phyloP scores from a whole-genome alignment of 2,329 filamentous ascomycete species.

The Phialophora verrucosa region DNA sequence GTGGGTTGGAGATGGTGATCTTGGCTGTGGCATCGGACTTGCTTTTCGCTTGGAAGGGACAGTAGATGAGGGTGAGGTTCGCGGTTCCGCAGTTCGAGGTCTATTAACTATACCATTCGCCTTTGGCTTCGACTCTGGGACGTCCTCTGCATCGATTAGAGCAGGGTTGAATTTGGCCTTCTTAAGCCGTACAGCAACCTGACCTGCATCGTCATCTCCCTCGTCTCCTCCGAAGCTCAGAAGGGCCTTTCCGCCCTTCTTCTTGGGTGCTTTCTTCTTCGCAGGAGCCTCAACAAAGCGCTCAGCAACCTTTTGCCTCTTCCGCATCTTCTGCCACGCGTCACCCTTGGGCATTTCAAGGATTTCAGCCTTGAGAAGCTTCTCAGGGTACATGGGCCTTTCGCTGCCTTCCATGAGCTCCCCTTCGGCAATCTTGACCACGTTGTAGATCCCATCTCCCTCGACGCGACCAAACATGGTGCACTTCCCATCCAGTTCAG shows the following conservation, averaged over 20 bases:
- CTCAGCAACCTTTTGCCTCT: constrained; percentile 47
- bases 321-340: constrained; percentile 45
- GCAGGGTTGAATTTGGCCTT: constrained; percentile 58
- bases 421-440: constrained; percentile 89
- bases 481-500: constrained; percentile 86
- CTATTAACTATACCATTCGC: constrained; percentile 19
- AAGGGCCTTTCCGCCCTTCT: constrained; percentile 51
- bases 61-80: constrained; percentile 44
- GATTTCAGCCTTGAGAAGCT: constrained; percentile 62
- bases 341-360: constrained; percentile 54
- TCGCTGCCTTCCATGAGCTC: constrained; percentile 81
- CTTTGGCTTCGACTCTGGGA: constrained; percentile 23
- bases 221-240: constrained; percentile 56
- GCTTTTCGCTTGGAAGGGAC: constrained; percentile 36
- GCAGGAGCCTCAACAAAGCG: constrained; percentile 39
- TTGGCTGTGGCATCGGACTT: constrained; percentile 22
- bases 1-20: constrained; percentile 38
- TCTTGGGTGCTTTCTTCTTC: constrained; percentile 47
- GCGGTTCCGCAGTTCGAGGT: constrained; percentile 38
- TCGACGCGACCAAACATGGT: constrained; percentile 91
- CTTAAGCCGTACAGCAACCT: constrained; percentile 46
- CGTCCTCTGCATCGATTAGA: constrained; percentile 45
- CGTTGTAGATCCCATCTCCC: constrained; percentile 93
- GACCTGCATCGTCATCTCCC: constrained; percentile 44
- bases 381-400: constrained; percentile 82